phyloP scores from a whole-genome alignment of 108 stramenopile genomes.

The Poteriospumella lacustris region DNA sequence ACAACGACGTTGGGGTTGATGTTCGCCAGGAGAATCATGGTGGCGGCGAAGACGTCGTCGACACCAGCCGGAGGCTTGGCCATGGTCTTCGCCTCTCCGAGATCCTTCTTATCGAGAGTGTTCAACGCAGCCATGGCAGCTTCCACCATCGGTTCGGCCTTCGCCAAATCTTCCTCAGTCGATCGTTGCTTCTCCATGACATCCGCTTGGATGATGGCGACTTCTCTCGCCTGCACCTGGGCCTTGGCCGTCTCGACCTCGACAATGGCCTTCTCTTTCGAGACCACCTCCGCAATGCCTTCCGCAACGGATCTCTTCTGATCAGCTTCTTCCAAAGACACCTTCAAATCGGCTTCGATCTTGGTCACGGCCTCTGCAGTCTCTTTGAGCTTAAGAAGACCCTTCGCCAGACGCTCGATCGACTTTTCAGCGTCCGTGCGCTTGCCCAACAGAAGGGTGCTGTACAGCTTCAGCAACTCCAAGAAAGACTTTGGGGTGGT shows the following conservation, averaged over 20 bases:
- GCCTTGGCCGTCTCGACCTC: constrained; percentile 67
- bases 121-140: constrained; percentile 64
- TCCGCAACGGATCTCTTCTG: constrained; percentile 69
- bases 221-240: constrained; percentile 61
- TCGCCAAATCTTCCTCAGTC: constrained; percentile 60
- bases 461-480: constrained; percentile 69
- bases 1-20: constrained; percentile 54
- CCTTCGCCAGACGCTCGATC: constrained; percentile 63
- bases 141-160: constrained; percentile 62
- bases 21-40: constrained; percentile 78
- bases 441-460: constrained; percentile 54
- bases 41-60: constrained; percentile 78
- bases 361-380: constrained; percentile 64
- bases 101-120: constrained; percentile 63
- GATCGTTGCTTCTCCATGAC: constrained; percentile 59
- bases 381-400: constrained; percentile 63
- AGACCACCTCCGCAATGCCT: constrained; percentile 69
- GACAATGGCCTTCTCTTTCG: constrained; percentile 66
- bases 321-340: constrained; percentile 68
- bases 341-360: constrained; percentile 68
- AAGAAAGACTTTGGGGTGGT: constrained; percentile 70
- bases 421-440: constrained; percentile 47
- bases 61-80: constrained; percentile 61
- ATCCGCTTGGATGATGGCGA: constrained; percentile 62
- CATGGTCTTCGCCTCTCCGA: constrained; percentile 64